Percentiles rank a stretch among this genome's conserved stretches.
Conservation (phyloP, 1,139 yeast genomes). For the Suhomyces terraborum region DNA sequence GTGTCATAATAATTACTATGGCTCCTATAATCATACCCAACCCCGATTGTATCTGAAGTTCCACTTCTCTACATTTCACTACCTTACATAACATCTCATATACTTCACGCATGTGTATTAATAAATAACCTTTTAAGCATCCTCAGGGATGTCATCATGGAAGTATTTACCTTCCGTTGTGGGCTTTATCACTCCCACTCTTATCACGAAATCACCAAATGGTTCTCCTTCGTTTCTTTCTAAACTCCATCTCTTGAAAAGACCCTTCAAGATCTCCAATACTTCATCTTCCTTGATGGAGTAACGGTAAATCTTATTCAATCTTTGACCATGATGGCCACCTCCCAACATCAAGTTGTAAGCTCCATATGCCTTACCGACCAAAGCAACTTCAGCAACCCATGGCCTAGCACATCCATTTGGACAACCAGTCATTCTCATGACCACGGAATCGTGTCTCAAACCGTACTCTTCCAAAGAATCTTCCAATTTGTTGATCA, state of each 20-base stretch:
- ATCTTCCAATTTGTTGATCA: constrained; percentile 77
- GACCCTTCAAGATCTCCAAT: constrained; percentile 70
- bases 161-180: constrained; percentile 89
- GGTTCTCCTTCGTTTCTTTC: constrained; percentile 92
- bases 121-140: constrained; percentile 39
- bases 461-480: constrained; percentile 89
- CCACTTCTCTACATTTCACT: no score
- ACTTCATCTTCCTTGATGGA: constrained; percentile 92
- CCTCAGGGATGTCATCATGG: constrained; percentile 93
- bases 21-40: no score
- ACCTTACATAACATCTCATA: not conserved
- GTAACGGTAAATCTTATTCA: constrained; percentile 86
- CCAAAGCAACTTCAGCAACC: constrained; percentile 94
- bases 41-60: no score
- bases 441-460: constrained; percentile 90
- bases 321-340: constrained; percentile 90
- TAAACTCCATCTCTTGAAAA: constrained; percentile 92
- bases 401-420: constrained; percentile 99
- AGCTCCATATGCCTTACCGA: constrained; percentile 93
- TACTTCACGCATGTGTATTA: not conserved
- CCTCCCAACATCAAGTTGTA: constrained; percentile 96
- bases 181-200: constrained; percentile 83
- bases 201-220: constrained; percentile 89
- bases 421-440: constrained; percentile 99
- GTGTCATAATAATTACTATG: no score